Base-by-base conservation (phyloP, 345 rosid genomes). In the Cardiospermum halicacabum region DNA sequence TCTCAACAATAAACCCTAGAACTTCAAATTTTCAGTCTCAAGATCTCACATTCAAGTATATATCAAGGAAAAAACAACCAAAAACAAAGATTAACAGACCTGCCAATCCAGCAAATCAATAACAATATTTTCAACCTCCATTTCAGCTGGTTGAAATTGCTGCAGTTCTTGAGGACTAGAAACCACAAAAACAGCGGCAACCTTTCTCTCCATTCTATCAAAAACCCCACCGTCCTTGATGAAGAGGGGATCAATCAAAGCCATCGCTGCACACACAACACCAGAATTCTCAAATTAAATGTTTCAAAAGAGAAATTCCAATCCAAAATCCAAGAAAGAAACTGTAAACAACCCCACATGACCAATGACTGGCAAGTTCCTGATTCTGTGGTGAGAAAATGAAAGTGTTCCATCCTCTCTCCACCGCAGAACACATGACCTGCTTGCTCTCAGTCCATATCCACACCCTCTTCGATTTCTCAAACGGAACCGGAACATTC, bases 371-470 rank as follows among this genome's bases (percentile, higher is more conserved):
- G 3, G 87, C 91, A 60, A 89, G 89, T 56, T 79, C 47, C 47
- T 64, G 77, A 69, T 65, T 72, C 28, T 73, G 51, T 11, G 80
- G 66, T 31, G 77, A 56, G 80, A 86, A 89, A 42, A 89, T 1
- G 77, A 92, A 83, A n/a, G 91, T 89, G 74, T 78, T 89, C 96
- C 96, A 92, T 1, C 96, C 98, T 65, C 96, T 81, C 77, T 89
- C 96, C 5, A 92, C 96, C 9, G 96, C 87, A 69, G 81, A 77
- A 12, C 89, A 82, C 93, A 89, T 88, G 4, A 88, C 93, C 30
- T 82, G 79, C 77, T 86, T 86, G 71, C 68, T 80, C 72, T 84
- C 77, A 10, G 87, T 92, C 91, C 92, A 89, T 56, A 89, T 71
- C 96, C 96, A 92, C 27, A 89, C 89, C 70, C 69, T 75, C 86